Evolutionary conservation across 148 eudicot species (phyloP), one percentile per base, ranked within the genome.

Genomic region (Pharnaceum exiguum): DNA sequence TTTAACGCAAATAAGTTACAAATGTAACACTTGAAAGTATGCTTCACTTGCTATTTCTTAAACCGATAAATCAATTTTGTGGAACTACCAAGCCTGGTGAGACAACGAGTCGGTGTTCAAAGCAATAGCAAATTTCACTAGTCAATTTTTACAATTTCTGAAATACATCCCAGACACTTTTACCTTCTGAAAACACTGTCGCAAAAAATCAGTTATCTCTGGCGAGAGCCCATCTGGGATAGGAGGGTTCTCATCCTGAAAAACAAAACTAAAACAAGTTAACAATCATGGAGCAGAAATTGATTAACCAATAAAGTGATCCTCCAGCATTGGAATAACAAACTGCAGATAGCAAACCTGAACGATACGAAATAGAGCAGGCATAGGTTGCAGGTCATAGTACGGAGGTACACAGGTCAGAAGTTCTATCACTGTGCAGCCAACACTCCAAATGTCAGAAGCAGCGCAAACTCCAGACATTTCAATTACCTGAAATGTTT

Each of bases 401-500:
- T 94, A 94, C 5, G 99, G 99, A 43, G 99, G 99, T 50, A 94
- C 81, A 60, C 99, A 89, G 11, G 96, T 94, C 48, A 94, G 89
- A 65, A 94, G 99, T 63, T 94, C 99, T 65, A 94, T 94, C 50
- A 94, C 99, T 47, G 99, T 94, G 76, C 99, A 94, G 49, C 99
- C 99, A 42, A 94, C 99, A 82, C 99, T 94, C 99, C 99, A 94
- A 47, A 94, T 86, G 66, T 94, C 99, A 46, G 99, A 94, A 66
- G 95, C 96, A 58, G 99, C 95, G 77, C 96, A 94, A 74, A 94
- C 99, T 61, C 99, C 99, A 2, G 99, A 89, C 99, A 94, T 94
- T 69, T 89, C 99, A 73, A 94, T 94, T 21, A 94, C 99, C 99
- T 94, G 81, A 57, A 69, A 73, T 22, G 55, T 51, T 57, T 35